Evolutionary conservation across 2,329 filamentous ascomycete genomes (phyloP), one percentile per base, ranked within the genome.

Genomic region (Diaporthe batatas): DNA sequence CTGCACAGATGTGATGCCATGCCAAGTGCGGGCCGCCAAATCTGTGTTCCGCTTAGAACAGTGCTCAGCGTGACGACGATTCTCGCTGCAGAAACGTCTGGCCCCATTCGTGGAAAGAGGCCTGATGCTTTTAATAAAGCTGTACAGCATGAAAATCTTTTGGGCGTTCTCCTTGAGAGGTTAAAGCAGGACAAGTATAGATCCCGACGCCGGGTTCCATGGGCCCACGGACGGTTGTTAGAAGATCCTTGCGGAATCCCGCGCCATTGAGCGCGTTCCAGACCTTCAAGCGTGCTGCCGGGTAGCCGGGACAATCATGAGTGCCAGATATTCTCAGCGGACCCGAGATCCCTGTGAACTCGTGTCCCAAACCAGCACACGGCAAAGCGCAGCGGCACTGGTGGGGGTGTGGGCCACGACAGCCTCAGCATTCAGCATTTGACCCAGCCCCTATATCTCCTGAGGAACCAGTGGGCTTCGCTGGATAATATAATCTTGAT

Each of bases 31-130:
- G 29, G 14, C 7, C n/a, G 14, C n/a, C 47, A 53, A 53, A 67
- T 67, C 47, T 53, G 62, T 25, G 62, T 14, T 67, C 47, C 62
- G 62, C 62, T 53, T 53, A 32, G 62, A 53, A 14, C 47, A 36
- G 25, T 25, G 6, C 29, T 51, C 44, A 18, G 44, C 49, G 59
- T 12, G 32, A 14, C 44, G 21, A 8, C n/a, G n/a, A n/a, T n/a
- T 29, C 21, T 39, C 32, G 62, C 14, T 5, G n/a, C 16, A 7
- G 16, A 12, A 21, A 7, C 32, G n/a, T 44, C 39, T n/a, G 62
- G 2, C 14, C 12, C 12, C n/a, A 6, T 25, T n/a, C 6, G 4
- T 53, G 44, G 6, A 67, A 3, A 14, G 47, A 67, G 47, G 29
- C 3, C n/a, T 39, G 32, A 39, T 39, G 8, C 47, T 39, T 21